phyloP scores from a whole-genome alignment of 176 grass and related monocot genomes.

The Eragrostis curvula region DNA sequence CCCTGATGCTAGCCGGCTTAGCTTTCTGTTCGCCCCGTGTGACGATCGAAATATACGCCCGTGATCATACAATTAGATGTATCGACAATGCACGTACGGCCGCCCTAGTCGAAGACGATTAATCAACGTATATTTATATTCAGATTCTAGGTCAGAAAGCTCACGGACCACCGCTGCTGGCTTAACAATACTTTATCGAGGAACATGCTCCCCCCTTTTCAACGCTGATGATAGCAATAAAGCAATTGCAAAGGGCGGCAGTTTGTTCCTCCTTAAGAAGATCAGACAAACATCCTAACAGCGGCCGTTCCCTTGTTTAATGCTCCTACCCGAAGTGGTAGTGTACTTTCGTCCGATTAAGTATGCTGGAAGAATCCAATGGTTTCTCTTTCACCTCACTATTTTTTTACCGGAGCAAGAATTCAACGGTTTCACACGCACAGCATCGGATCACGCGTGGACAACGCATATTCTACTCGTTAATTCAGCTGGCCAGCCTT shows the following conservation, averaged over 20 bases:
- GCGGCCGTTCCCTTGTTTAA: slow-evolving; percentile 21
- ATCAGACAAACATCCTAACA: slow-evolving; percentile 40
- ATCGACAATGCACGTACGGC: not conserved
- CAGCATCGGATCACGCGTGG: slow-evolving; percentile 42
- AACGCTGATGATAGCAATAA: slow-evolving; percentile 3
- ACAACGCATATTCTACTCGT: slow-evolving; percentile 33
- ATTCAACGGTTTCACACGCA: slow-evolving; percentile 46
- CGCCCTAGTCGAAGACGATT: not conserved
- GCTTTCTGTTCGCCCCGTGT: not conserved
- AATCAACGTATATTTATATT: not conserved
- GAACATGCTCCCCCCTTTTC: not conserved
- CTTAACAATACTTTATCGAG: not conserved
- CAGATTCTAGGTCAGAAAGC: not conserved
- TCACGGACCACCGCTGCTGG: not conserved
- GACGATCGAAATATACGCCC: too few species aligned
- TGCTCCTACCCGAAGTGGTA: not conserved
- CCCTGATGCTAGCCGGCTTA: not conserved
- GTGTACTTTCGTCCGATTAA: not conserved
- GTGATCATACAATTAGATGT: not conserved
- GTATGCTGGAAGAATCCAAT: not conserved
- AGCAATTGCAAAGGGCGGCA: slow-evolving; percentile 37
- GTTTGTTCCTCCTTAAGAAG: slow-evolving; percentile 36
- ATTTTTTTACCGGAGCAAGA: not conserved
- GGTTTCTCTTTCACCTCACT: not conserved
- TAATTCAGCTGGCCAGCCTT: slow-evolving; percentile 26